These are phyloP conservation scores for Pseudogymnoascus sp. DNA, from an alignment of 2,329 filamentous ascomycete genomes.

Conservation along the genomic window DNA sequence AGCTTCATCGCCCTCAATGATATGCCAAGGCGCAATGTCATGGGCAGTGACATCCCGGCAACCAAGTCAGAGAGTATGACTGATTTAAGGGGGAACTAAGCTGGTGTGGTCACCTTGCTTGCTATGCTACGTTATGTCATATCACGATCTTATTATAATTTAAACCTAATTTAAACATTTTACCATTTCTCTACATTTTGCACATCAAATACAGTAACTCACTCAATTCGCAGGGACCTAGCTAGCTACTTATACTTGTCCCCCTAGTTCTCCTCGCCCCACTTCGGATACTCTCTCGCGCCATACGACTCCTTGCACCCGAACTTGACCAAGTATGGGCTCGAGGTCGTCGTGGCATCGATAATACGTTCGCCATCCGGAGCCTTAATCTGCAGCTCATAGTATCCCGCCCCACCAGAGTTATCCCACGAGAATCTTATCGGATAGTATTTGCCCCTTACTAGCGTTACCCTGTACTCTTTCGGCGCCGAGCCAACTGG, in stretches of 20 bases:
- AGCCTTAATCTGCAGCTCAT: neutral
- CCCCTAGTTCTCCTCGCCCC: neutral
- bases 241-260: neutral
- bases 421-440: neutral
- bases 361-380: slow-evolving; percentile 9
- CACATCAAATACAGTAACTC: neutral
- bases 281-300: neutral
- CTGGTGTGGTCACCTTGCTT: neutral
- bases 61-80: neutral
- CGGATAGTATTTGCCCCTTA: neutral
- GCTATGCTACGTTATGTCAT: neutral
- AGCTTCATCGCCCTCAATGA: slow-evolving; percentile 1
- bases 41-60: neutral
- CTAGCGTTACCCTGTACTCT: neutral
- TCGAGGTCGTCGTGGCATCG: neutral
- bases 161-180: neutral
- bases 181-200: neutral
- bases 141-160: neutral
- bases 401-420: neutral
- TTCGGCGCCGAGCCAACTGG: neutral
- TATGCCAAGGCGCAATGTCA: neutral
- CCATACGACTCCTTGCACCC: neutral
- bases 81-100: slow-evolving; percentile 4
- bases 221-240: neutral
- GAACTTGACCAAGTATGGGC: slow-evolving; percentile 5